phyloP scores from a whole-genome alignment of 371 early-diverging fungal genomes.

The Mycotypha africana region DNA sequence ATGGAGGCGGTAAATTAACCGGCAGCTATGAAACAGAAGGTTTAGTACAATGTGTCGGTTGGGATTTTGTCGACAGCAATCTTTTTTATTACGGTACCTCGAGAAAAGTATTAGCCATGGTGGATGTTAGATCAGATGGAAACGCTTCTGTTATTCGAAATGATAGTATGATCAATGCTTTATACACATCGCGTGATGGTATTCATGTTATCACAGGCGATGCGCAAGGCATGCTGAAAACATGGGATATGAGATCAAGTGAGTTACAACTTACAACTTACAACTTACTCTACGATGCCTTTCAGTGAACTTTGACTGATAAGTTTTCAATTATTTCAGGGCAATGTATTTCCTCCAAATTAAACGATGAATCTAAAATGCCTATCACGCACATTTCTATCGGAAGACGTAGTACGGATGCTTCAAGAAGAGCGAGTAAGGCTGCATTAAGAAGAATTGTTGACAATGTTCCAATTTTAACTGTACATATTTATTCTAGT shows the following conservation, averaged over 20 bases:
- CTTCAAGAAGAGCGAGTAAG: constrained; percentile 43
- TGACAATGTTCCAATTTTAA: not conserved
- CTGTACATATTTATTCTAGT: constrained; percentile 18
- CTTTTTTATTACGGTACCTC: constrained; percentile 79
- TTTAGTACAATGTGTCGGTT: constrained; percentile 83
- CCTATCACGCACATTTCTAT: constrained; percentile 79
- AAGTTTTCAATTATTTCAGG: constrained; percentile 13
- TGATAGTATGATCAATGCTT: constrained; percentile 80
- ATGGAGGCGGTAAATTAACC: constrained; percentile 54
- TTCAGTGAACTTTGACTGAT: not conserved
- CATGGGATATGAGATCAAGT: constrained; percentile 82
- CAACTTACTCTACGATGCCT: too few relatives aligned
- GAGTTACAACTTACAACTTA: constrained; percentile 7
- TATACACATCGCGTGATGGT: constrained; percentile 70
- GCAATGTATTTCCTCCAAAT: constrained; percentile 49
- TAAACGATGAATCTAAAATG: constrained; percentile 64
- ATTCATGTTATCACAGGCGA: constrained; percentile 76
- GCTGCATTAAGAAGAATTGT: too few relatives aligned
- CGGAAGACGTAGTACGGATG: constrained; percentile 44
- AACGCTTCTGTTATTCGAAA: constrained; percentile 47
- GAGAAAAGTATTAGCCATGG: constrained; percentile 66
- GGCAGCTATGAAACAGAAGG: constrained; percentile 73
- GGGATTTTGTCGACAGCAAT: constrained; percentile 71
- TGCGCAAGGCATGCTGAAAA: constrained; percentile 69
- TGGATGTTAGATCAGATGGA: constrained; percentile 56